Evolutionary conservation across 169 alveolate genomes (phyloP).

Genomic region (Babesia ovata): DNA sequence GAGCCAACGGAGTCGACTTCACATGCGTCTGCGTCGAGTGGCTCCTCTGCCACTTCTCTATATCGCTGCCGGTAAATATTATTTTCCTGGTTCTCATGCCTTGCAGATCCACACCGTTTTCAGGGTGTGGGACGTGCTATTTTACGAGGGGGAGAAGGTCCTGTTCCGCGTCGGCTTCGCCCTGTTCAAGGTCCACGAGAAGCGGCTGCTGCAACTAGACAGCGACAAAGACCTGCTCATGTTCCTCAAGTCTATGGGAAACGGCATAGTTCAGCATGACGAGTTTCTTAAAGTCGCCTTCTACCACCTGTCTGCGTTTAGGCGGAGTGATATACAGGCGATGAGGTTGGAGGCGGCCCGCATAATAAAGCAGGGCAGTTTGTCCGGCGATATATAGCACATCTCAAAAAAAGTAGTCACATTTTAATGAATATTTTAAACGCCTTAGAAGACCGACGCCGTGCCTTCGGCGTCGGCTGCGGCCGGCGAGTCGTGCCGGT

Average conservation of each 20-base stretch:
- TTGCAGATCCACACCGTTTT: slow-evolving; percentile 77
- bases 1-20: slow-evolving; percentile 78
- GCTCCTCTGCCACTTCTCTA: slow-evolving; percentile 81
- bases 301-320: slow-evolving; percentile 71
- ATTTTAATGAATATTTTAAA: slow-evolving; percentile 12
- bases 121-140: slow-evolving; percentile 84
- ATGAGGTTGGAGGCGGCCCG: slow-evolving; percentile 69
- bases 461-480: slow-evolving; percentile 18
- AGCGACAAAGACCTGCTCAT: slow-evolving; percentile 68
- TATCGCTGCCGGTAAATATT: slow-evolving; percentile 76
- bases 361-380: background rate
- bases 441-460: slow-evolving; percentile 5
- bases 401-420: background rate
- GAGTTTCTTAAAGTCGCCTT: slow-evolving; percentile 74
- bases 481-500: background rate
- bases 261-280: slow-evolving; percentile 73
- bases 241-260: slow-evolving; percentile 69
- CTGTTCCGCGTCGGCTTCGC: slow-evolving; percentile 81
- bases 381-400: slow-evolving; percentile 3
- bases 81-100: background rate
- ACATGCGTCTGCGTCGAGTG: slow-evolving; percentile 85
- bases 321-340: slow-evolving; percentile 71
- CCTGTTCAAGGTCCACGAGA: slow-evolving; percentile 75
- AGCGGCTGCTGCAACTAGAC: slow-evolving; percentile 56
- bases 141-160: slow-evolving; percentile 84